Evolutionary conservation across 257 asterid species (phyloP).

Genomic region (Cynanchum wilfordii): DNA sequence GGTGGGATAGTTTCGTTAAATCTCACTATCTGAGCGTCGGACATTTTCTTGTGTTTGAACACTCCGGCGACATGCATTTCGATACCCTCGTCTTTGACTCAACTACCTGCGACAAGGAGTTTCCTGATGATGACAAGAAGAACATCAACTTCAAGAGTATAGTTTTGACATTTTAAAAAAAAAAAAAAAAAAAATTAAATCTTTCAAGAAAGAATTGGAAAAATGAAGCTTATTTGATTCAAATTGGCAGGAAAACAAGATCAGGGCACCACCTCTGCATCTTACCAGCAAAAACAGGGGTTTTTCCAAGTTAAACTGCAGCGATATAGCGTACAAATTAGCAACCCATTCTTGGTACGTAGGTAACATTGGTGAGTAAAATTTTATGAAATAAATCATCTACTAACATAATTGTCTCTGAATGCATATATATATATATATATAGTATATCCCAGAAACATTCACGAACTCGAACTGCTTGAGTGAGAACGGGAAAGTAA

Average conservation of each 20-base stretch:
- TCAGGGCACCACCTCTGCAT: background rate
- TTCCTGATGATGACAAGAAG: background rate
- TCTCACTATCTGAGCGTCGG: conserved; percentile 4
- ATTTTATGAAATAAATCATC: background rate
- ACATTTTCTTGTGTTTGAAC: conserved; percentile 21
- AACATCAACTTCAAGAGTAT: conserved; percentile 6
- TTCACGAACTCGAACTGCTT: conserved; percentile 14
- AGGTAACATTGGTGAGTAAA: too few relatives aligned
- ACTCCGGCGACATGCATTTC: conserved; percentile 15
- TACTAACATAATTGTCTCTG: background rate
- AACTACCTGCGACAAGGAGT: conserved; percentile 22
- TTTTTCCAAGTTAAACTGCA: background rate
- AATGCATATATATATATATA: background rate
- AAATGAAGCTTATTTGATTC: background rate
- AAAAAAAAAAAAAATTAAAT: too few relatives aligned
- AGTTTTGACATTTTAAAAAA: background rate
- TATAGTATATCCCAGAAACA: conserved; percentile 19
- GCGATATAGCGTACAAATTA: background rate
- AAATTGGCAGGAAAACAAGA: background rate
- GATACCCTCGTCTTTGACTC: conserved; percentile 8
- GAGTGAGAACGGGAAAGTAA: background rate
- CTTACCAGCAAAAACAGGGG: background rate
- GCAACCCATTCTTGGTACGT: background rate
- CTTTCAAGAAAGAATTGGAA: too few relatives aligned
- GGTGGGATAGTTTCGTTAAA: background rate